phyloP scores from a whole-genome alignment of 306 rosid genomes.

The Coriaria nepalensis region DNA sequence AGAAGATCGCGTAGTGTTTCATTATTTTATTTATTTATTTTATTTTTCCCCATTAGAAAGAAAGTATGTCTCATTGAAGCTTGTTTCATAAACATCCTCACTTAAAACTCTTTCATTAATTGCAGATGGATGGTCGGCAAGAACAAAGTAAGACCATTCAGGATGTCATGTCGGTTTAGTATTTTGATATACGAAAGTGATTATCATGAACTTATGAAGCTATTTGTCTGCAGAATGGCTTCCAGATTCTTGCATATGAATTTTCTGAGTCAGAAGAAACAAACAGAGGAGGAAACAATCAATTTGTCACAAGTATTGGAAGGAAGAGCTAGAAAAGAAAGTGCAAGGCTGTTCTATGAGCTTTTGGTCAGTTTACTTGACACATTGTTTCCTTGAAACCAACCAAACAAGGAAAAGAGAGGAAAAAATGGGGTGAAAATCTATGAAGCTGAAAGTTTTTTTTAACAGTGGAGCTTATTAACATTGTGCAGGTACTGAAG shows the following conservation, averaged over 20 bases:
- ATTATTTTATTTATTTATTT: slow-evolving; percentile 8
- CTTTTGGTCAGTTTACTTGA: slow-evolving; percentile 47
- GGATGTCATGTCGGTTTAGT: slow-evolving; percentile 11
- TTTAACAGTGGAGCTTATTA: slow-evolving; percentile 5
- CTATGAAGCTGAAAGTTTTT: too few species aligned
- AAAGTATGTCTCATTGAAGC: not conserved
- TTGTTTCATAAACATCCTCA: slow-evolving; percentile 10
- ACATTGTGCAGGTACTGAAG: slow-evolving; percentile 51
- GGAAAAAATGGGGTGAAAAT: too few species aligned
- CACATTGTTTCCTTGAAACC: not conserved
- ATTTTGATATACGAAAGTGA: not conserved
- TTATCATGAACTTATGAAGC: slow-evolving; percentile 11
- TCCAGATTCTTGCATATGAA: slow-evolving; percentile 33
- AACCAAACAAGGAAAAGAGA: not conserved
- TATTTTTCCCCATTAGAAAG: not conserved
- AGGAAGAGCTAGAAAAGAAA: slow-evolving; percentile 41
- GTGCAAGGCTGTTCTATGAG: slow-evolving; percentile 69
- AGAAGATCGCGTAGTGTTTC: slow-evolving; percentile 27
- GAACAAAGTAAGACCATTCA: slow-evolving; percentile 48
- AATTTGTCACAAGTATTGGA: slow-evolving; percentile 32
- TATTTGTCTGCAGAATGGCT: slow-evolving; percentile 37
- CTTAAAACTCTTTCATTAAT: slow-evolving; percentile 19
- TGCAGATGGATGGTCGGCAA: slow-evolving; percentile 56
- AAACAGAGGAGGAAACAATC: slow-evolving; percentile 20
- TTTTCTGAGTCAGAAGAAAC: slow-evolving; percentile 22